Conservation (phyloP, 192 early-diverging fungal species). For the Gaertneriomyces sp. region DNA sequence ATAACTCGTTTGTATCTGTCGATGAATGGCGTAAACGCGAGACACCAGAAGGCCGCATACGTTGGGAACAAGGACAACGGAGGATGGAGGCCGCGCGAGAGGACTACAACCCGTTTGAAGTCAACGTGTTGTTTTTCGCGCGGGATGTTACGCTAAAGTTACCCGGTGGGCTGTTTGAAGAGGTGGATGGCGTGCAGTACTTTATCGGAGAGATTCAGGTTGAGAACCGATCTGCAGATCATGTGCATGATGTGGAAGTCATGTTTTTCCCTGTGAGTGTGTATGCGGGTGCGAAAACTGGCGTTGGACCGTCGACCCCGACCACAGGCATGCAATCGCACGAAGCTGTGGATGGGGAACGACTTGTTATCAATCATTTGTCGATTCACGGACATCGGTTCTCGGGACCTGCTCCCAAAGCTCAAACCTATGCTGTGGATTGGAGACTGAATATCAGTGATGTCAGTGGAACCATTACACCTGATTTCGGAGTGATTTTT, state of each 20-base stretch:
- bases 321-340: too few species aligned
- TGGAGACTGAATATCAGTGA: constrained; percentile 61
- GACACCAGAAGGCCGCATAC: constrained; percentile 19
- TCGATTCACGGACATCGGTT: constrained; percentile 54
- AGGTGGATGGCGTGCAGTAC: constrained; percentile 48
- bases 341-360: too few species aligned
- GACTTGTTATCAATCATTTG: neutral
- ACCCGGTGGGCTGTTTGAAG: constrained; percentile 57
- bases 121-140: constrained; percentile 1
- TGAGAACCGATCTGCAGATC: constrained; percentile 59
- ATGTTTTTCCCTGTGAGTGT: too few species aligned
- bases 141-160: constrained; percentile 2
- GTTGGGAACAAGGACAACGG: constrained; percentile 45
- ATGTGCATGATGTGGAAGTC: constrained; percentile 54
- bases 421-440: constrained; percentile 62
- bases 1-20: constrained; percentile 22
- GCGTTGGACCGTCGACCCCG: too few species aligned
- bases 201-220: constrained; percentile 62
- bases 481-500: constrained; percentile 54
- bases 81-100: constrained; percentile 34
- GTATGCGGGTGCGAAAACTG: too few species aligned
- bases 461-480: constrained; percentile 65
- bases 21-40: constrained; percentile 60
- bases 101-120: constrained; percentile 17
- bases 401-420: constrained; percentile 66